Evolutionary conservation across 2,329 filamentous ascomycete species (phyloP).

Genomic region (Periglandula ipomoeae): DNA sequence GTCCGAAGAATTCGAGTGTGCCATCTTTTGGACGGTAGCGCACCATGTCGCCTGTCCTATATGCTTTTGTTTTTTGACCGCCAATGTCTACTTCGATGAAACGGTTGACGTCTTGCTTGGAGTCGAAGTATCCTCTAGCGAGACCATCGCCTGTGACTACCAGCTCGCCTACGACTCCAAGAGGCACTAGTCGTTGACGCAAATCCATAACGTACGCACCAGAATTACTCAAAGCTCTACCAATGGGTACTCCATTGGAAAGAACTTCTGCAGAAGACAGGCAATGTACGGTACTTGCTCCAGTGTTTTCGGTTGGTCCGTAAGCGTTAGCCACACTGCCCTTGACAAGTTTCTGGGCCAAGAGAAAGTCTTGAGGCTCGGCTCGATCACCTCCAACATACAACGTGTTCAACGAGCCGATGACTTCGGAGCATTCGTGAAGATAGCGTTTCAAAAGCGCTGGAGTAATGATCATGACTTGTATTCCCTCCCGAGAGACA

Average conservation of each 20-base stretch:
- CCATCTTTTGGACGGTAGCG: slow-evolving; percentile 12
- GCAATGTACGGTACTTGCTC: not conserved
- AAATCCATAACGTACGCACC: slow-evolving; percentile 16
- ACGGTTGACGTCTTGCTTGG: not conserved
- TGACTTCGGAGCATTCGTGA: not conserved
- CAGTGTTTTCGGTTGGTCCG: slow-evolving; percentile 5
- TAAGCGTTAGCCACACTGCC: slow-evolving; percentile 8
- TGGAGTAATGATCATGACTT: not conserved
- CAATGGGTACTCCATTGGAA: not conserved
- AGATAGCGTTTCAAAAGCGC: slow-evolving; percentile 2
- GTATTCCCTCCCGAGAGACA: not conserved
- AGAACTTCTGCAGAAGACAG: not conserved
- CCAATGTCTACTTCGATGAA: not conserved
- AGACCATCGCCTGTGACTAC: slow-evolving; percentile 3
- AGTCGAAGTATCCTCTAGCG: not conserved
- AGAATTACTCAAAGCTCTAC: not conserved
- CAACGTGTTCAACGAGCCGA: not conserved
- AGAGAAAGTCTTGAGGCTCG: not conserved
- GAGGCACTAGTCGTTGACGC: slow-evolving; percentile 5
- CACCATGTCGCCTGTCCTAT: slow-evolving; percentile 16
- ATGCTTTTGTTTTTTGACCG: too few species aligned
- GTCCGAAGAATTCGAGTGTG: slow-evolving; percentile 16
- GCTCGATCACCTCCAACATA: not conserved
- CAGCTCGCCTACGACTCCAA: slow-evolving; percentile 4
- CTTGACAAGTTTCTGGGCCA: not conserved